Percentiles rank a stretch among this genome's conserved stretches.
These are phyloP conservation scores for Penicillium canariense DNA, from an alignment of 495 filamentous ascomycete genomes.

Conservation along the genomic window DNA sequence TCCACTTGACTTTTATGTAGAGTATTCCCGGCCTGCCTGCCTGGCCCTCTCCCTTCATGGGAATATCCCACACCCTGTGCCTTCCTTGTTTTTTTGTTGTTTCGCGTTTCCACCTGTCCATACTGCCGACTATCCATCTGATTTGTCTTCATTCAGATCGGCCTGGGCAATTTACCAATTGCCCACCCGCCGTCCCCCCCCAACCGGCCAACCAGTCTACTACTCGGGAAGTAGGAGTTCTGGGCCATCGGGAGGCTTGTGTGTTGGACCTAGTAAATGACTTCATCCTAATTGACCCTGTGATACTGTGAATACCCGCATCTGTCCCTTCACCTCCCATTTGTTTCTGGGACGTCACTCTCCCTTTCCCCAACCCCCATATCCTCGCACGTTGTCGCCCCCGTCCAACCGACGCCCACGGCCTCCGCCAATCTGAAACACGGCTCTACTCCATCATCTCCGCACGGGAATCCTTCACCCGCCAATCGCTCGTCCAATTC, in stretches of 20 bases:
- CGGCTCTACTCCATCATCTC: constrained; percentile 22
- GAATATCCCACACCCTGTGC: neutral
- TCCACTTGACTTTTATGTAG: constrained; percentile 5
- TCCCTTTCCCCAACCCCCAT: constrained; percentile 1
- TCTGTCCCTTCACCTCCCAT: neutral
- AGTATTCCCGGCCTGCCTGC: neutral
- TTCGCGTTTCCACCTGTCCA: constrained; percentile 8
- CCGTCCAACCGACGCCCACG: constrained; percentile 23
- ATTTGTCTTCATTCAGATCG: neutral
- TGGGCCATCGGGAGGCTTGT: neutral
- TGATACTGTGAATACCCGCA: constrained; percentile 11
- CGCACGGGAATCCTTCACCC: constrained; percentile 20
- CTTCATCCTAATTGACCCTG: neutral
- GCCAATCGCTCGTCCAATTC: constrained; percentile 28
- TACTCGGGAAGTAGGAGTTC: neutral
- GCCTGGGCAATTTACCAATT: neutral
- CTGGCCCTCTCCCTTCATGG: neutral
- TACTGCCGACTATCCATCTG: constrained; percentile 12
- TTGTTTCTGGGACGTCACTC: constrained; percentile 2
- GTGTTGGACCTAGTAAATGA: neutral
- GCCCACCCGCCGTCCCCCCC: too few relatives aligned
- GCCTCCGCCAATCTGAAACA: constrained; percentile 31
- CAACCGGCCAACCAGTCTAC: neutral
- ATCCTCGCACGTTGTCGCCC: constrained; percentile 4
- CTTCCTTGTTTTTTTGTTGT: constrained; percentile 5